Evolutionary conservation across 2,329 filamentous ascomycete species (phyloP).

Genomic region (Bimuria novae-zelandiae): DNA sequence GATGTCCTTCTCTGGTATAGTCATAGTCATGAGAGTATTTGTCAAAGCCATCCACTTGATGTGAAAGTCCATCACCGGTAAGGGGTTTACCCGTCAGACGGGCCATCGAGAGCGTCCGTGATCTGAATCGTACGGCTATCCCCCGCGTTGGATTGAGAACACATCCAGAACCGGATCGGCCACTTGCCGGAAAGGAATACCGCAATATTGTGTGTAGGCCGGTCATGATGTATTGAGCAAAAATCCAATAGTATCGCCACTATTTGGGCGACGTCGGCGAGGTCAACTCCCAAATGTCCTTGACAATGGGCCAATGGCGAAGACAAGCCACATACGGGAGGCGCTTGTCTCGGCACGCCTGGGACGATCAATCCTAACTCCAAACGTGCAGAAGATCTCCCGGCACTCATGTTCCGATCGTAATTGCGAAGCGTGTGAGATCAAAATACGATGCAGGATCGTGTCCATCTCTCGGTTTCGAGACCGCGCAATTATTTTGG

Average conservation of each 20-base stretch:
- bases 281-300: conserved; percentile 25
- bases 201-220: conserved; percentile 13
- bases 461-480: no score
- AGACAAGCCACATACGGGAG: conserved; percentile 24
- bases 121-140: not conserved
- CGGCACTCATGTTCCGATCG: conserved; percentile 12
- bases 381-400: conserved; percentile 14
- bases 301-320: conserved; percentile 24
- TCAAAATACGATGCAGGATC: not conserved
- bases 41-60: not conserved
- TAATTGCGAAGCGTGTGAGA: not conserved
- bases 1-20: not conserved
- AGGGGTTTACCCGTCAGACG: not conserved
- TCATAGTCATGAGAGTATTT: not conserved
- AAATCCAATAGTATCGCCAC: conserved; percentile 21
- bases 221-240: conserved; percentile 4
- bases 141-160: not conserved
- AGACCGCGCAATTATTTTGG: no score
- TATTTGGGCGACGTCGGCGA: conserved; percentile 35
- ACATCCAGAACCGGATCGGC: not conserved
- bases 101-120: not conserved
- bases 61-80: not conserved
- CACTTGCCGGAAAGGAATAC: not conserved
- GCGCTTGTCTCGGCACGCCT: conserved; percentile 21
- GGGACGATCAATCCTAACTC: conserved; percentile 7